Conservation (phyloP, 129 eudicot species). For the Flaveria trinervia region DNA sequence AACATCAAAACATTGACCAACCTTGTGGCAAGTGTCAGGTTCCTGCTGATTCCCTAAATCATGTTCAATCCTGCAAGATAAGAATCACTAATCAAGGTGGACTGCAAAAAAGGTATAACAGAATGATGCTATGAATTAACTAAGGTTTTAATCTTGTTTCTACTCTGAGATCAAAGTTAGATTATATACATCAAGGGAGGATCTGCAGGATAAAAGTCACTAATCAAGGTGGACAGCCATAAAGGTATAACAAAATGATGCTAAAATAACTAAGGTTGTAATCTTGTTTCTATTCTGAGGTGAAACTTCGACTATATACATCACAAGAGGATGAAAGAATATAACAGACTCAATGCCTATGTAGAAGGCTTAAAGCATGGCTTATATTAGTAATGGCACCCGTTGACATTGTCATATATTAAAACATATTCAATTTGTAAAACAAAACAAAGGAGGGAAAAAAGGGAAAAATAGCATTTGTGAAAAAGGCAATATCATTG, state of each 20-base stretch:
- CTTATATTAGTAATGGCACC: not conserved
- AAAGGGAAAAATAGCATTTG: not conserved
- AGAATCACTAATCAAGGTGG: constrained; percentile 17
- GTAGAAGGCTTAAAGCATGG: not conserved
- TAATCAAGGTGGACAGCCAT: constrained; percentile 13
- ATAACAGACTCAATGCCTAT: no score
- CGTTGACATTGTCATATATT: not conserved
- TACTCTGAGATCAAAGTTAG: constrained; percentile 13
- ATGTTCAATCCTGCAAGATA: constrained; percentile 49
- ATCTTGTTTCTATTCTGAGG: constrained; percentile 15
- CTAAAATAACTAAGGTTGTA: not conserved
- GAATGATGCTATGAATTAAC: constrained; percentile 12
- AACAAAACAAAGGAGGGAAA: not conserved
- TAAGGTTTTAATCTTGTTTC: not conserved
- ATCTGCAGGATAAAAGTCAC: constrained; percentile 43
- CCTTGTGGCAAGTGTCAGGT: constrained; percentile 54
- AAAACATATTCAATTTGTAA: not conserved
- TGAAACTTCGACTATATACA: not conserved
- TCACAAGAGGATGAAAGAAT: not conserved
- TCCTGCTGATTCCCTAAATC: constrained; percentile 46
- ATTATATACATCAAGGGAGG: constrained; percentile 9
- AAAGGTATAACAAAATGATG: constrained; percentile 18
- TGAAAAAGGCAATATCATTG: not conserved
- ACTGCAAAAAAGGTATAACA: constrained; percentile 16
- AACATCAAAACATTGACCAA: constrained; percentile 32